These are phyloP conservation scores for Penicillium angulare DNA, from an alignment of 495 filamentous ascomycete species.

Conservation along the genomic window DNA sequence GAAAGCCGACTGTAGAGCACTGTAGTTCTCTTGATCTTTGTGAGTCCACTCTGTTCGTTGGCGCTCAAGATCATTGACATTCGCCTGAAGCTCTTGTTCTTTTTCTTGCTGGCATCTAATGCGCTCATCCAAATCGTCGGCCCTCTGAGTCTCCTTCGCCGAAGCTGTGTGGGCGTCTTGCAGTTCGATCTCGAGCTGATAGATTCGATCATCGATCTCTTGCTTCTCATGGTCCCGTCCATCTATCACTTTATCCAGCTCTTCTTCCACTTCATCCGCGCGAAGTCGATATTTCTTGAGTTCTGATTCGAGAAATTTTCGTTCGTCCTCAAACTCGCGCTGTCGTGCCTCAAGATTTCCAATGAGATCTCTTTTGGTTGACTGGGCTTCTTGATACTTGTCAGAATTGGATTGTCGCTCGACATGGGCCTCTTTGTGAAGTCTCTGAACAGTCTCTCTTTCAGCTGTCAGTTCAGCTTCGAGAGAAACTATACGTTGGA, in stretches of 20 bases:
- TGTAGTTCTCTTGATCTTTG: conserved; percentile 49
- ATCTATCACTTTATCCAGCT: conserved; percentile 80
- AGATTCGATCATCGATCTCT: conserved; percentile 64
- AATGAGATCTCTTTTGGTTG: conserved; percentile 91
- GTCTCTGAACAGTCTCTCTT: conserved; percentile 53
- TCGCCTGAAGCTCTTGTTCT: conserved; percentile 23
- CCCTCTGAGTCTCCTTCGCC: conserved; percentile 55
- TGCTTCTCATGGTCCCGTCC: conserved; percentile 75
- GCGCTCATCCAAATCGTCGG: conserved; percentile 42
- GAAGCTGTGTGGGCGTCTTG: conserved; percentile 57
- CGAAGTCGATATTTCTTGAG: conserved; percentile 69
- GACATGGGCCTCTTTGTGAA: conserved; percentile 63
- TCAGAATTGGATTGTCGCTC: conserved; percentile 64
- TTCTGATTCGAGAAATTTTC: conserved; percentile 75
- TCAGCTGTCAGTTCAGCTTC: conserved; percentile 75
- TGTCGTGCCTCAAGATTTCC: conserved; percentile 91
- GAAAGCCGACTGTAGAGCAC: conserved; percentile 61
- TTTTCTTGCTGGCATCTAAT: conserved; percentile 6
- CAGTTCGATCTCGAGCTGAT: conserved; percentile 68
- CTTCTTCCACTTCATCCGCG: conserved; percentile 85
- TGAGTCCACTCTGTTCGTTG: conserved; percentile 45
- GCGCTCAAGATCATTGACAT: conserved; percentile 49
- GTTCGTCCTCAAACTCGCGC: conserved; percentile 81
- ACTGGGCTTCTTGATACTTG: conserved; percentile 77
- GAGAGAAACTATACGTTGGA: conserved; percentile 70